A percentile compares a stretch with the other conserved stretches of the same genome.
phyloP scores from a whole-genome alignment of 495 filamentous ascomycete genomes.

The Glutinoglossum americanum region DNA sequence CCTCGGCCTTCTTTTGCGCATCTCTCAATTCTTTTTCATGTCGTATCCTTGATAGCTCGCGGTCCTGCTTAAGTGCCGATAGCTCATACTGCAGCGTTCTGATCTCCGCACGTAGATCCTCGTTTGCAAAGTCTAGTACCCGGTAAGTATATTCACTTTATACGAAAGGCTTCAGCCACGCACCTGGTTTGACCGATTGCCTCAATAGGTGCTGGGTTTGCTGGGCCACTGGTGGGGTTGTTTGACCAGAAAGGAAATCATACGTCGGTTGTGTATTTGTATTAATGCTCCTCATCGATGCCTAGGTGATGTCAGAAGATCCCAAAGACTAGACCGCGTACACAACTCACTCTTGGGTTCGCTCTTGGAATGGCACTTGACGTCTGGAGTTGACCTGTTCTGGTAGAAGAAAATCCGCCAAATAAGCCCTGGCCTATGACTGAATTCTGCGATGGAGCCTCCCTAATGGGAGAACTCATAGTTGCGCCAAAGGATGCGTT shows the following conservation, averaged over 20 bases:
- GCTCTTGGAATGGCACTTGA: conserved; percentile 9
- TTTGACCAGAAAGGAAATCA: conserved; percentile 34
- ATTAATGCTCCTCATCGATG: conserved; percentile 11
- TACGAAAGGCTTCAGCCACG: neutral
- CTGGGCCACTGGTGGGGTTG: conserved; percentile 14
- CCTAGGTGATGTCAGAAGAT: neutral
- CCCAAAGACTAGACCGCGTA: neutral
- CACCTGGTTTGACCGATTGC: conserved; percentile 15
- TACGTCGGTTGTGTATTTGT: conserved; percentile 35
- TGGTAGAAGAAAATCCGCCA: neutral
- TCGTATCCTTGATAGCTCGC: conserved; percentile 50
- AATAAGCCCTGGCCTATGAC: neutral
- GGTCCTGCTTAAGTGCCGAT: conserved; percentile 61
- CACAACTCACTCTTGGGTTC: conserved; percentile 12
- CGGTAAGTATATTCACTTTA: neutral
- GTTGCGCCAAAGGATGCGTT: neutral
- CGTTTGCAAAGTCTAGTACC: conserved; percentile 25
- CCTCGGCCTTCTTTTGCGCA: conserved; percentile 48
- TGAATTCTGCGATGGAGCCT: neutral
- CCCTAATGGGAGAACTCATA: neutral
- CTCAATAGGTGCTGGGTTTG: conserved; percentile 19
- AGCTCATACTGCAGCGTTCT: conserved; percentile 49
- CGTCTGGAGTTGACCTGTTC: neutral
- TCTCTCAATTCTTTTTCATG: conserved; percentile 71
- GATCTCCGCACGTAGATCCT: conserved; percentile 44